Evolutionary conservation across 2,329 filamentous ascomycete species (phyloP), one percentile per base, ranked within the genome.

Genomic region (Talaromyces sp.): DNA sequence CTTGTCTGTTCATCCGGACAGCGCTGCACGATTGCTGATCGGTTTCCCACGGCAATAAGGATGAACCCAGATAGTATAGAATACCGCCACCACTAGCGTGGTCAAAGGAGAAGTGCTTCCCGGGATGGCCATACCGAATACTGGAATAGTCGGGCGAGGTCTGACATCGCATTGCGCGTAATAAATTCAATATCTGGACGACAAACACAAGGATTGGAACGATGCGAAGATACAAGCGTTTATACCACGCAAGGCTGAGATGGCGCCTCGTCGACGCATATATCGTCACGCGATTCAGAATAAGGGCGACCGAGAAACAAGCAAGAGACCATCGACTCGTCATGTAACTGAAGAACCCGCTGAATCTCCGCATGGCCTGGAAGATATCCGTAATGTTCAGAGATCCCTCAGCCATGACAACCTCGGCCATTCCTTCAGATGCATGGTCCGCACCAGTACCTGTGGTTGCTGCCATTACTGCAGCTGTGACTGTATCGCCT

Each of bases 251-350:
- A 2, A 97, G 80, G 10, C 84, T 83, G n/a, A 97, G 80, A 57
- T 90, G 86, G 57, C 92, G 85, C 63, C 94, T 83, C 14, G 91
- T 93, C 0, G 92, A 93, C 48, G 92, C 93, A 74, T 96, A 97
- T 67, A 97, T 94, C 61, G 92, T 88, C 7, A 94, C 95, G 60
- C 94, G 86, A 72, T 97, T 97, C 26, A 97, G 80, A 61, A 97
- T 78, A 61, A 97, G 85, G 24, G 91, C 91, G 85, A 93, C 90
- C 41, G 88, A 85, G 67, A 97, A 87, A 68, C 92, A 97, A 57
- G 88, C 87, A 61, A 97, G 79, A 0, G 93, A 92, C 94, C 94
- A 97, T 74, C 89, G 89, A 74, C 91, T 95, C 1, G 90, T 95
- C 50, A 92, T 82, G 75, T 97, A 99, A 67, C 87, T 89, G 75